Evolutionary conservation across 352 stramenopile species (phyloP).

Genomic region (Globisporangium paddicum): DNA sequence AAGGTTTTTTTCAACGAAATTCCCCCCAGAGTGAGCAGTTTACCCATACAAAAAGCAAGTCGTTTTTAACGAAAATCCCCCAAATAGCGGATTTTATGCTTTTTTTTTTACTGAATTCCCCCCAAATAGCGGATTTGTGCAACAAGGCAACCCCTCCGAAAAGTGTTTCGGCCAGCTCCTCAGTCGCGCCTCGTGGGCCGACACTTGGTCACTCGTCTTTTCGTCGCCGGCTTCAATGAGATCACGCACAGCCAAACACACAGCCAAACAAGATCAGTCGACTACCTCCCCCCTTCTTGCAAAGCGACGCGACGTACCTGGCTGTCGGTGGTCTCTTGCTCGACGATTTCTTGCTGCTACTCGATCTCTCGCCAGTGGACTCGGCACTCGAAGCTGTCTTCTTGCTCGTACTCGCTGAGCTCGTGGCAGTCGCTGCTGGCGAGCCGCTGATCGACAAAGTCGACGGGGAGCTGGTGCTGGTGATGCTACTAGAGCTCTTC

Average conservation of each 20-base stretch:
- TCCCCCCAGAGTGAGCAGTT: too few relatives aligned
- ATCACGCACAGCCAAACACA: background rate
- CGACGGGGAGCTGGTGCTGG: background rate
- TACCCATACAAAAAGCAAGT: too few relatives aligned
- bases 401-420: slow-evolving; percentile 13
- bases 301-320: slow-evolving; percentile 33
- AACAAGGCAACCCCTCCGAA: too few relatives aligned
- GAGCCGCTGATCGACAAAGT: background rate
- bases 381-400: background rate
- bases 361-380: slow-evolving; percentile 11
- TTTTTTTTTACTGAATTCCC: too few relatives aligned
- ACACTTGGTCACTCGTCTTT: background rate
- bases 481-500: slow-evolving; percentile 13
- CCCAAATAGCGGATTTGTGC: too few relatives aligned
- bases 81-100: too few relatives aligned
- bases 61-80: too few relatives aligned
- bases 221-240: background rate
- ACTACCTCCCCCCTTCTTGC: background rate
- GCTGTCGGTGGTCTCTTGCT: slow-evolving; percentile 54
- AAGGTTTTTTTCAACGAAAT: too few relatives aligned
- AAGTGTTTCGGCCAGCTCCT: too few relatives aligned
- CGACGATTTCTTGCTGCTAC: slow-evolving; percentile 42
- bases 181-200: too few relatives aligned
- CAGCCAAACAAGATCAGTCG: background rate
- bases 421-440: background rate